phyloP scores from a whole-genome alignment of 495 filamentous ascomycete genomes.

The Parmelia sp. region DNA sequence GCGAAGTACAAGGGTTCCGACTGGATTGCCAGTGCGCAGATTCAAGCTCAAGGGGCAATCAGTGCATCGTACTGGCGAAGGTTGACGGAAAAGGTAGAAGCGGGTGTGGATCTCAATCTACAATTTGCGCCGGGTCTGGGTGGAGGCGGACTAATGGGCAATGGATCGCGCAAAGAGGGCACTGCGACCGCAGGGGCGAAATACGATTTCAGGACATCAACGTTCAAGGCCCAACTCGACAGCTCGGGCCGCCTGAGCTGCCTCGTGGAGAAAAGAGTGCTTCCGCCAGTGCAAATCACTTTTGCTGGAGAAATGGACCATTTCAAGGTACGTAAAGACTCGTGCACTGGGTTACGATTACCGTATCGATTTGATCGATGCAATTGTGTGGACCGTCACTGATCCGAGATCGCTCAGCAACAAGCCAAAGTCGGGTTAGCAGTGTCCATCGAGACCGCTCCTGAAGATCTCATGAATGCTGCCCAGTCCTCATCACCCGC shows the following conservation, averaged over 20 bases:
- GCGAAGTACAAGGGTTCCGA: conserved; percentile 82
- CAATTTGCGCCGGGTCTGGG: conserved; percentile 59
- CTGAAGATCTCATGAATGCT: conserved; percentile 87
- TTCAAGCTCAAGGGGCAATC: conserved; percentile 76
- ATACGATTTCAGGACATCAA: conserved; percentile 94
- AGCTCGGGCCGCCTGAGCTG: conserved; percentile 88
- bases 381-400: background rate
- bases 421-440: conserved; percentile 89
- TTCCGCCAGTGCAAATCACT: conserved; percentile 79
- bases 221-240: conserved; percentile 92
- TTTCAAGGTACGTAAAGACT: conserved; percentile 58
- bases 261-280: conserved; percentile 90
- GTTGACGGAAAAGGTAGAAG: conserved; percentile 91
- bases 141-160: conserved; percentile 60
- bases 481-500: conserved; percentile 44
- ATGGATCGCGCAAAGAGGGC: conserved; percentile 70
- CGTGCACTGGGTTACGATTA: background rate
- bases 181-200: conserved; percentile 88
- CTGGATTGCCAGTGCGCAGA: conserved; percentile 83
- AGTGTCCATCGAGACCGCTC: conserved; percentile 84
- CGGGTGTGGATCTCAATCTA: conserved; percentile 90
- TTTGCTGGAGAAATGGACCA: conserved; percentile 98
- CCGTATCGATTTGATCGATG: conserved; percentile 26
- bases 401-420: conserved; percentile 55
- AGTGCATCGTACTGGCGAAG: conserved; percentile 93